A percentile compares a stretch with the other conserved stretches of the same genome.
phyloP scores from a whole-genome alignment of 2,329 filamentous ascomycete species.

The Diaporthe destruens region DNA sequence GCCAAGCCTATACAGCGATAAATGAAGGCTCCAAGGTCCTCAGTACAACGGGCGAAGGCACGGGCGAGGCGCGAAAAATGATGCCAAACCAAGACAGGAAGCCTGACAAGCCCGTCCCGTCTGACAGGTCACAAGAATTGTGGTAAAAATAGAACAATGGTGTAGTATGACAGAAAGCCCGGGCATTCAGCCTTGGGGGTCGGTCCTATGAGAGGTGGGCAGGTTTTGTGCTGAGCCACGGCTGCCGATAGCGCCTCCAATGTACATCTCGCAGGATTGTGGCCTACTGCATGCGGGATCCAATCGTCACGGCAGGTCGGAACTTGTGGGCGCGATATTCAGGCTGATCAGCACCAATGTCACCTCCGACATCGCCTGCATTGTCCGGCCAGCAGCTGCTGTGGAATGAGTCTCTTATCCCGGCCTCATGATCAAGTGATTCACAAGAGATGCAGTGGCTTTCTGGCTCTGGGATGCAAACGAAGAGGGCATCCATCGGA shows the following conservation, averaged over 20 bases:
- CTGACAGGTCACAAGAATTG: constrained; percentile 14
- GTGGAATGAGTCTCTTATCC: not conserved
- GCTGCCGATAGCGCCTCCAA: constrained; percentile 7
- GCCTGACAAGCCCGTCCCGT: constrained; percentile 10
- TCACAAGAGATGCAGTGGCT: not conserved
- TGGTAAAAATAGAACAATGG: constrained; percentile 26
- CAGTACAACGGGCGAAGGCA: not conserved
- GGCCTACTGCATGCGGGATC: constrained; percentile 23
- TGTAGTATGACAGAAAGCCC: constrained; percentile 25
- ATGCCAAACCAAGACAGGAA: constrained; percentile 29
- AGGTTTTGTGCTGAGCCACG: constrained; percentile 6
- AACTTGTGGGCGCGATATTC: constrained; percentile 14
- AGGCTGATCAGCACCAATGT: constrained; percentile 23
- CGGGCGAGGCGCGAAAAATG: not conserved
- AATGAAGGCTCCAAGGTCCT: not conserved
- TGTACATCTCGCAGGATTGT: constrained; percentile 16
- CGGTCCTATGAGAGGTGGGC: not conserved
- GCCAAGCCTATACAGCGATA: not conserved
- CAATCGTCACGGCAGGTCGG: constrained; percentile 7
- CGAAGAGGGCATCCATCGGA: not conserved
- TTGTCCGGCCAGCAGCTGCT: not conserved
- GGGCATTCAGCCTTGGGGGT: constrained; percentile 17
- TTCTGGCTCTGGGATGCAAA: not conserved
- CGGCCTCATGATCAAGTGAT: constrained; percentile 5
- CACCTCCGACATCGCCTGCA: not conserved